Evolutionary conservation across 2,329 filamentous ascomycete species (phyloP).

Genomic region (Calonectria pseudoreteaudii): DNA sequence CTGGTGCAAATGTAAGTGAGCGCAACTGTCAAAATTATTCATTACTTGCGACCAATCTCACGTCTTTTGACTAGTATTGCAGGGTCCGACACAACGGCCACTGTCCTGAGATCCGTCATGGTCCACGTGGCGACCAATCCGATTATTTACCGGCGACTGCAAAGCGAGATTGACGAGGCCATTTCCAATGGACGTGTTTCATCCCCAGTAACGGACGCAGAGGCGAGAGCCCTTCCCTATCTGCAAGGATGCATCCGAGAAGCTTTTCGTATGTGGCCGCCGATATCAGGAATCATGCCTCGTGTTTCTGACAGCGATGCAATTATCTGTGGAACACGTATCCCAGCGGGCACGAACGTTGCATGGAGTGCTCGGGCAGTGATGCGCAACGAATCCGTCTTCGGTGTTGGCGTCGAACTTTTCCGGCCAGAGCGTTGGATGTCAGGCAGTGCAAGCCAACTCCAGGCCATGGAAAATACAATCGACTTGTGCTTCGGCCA

Average conservation of each 20-base stretch:
- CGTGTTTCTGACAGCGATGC: slow-evolving; percentile 17
- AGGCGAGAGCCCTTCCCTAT: slow-evolving; percentile 9
- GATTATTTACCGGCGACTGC: neutral
- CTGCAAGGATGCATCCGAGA: slow-evolving; percentile 14
- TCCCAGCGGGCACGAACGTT: slow-evolving; percentile 19
- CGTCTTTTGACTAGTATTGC: slow-evolving; percentile 10
- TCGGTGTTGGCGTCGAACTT: slow-evolving; percentile 1
- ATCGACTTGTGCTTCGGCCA: slow-evolving; percentile 22
- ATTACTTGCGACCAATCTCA: neutral
- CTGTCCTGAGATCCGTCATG: slow-evolving; percentile 10
- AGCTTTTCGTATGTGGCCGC: slow-evolving; percentile 21
- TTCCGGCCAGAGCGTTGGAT: slow-evolving; percentile 18
- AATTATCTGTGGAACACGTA: slow-evolving; percentile 3
- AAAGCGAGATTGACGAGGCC: slow-evolving; percentile 17
- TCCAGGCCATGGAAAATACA: slow-evolving; percentile 13
- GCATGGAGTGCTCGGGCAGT: slow-evolving; percentile 21
- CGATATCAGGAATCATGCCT: slow-evolving; percentile 18
- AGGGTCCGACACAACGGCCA: slow-evolving; percentile 22
- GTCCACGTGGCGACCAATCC: slow-evolving; percentile 11
- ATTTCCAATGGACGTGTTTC: neutral
- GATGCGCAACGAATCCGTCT: slow-evolving; percentile 17
- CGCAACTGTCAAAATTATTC: neutral
- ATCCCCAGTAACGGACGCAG: neutral
- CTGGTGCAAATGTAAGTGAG: slow-evolving; percentile 16
- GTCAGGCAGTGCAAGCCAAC: neutral